A percentile compares a stretch with the other conserved stretches of the same genome.
Evolutionary conservation across 2,329 filamentous ascomycete genomes (phyloP).

Genomic region (Penicillium sp.): DNA sequence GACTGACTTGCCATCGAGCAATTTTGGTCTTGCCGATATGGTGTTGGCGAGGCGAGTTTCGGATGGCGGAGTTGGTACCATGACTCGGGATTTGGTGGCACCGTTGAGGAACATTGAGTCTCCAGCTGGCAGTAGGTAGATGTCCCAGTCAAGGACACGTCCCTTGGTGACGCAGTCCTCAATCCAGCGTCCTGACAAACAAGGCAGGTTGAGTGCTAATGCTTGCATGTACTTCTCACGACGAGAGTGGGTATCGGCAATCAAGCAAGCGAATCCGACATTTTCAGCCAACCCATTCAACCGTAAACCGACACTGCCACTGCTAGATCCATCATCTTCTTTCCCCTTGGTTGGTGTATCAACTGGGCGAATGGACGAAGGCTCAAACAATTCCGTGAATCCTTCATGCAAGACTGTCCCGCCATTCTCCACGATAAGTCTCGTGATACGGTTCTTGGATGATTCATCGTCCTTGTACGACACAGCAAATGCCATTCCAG

Average conservation of each 20-base stretch:
- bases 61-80: constrained; percentile 60
- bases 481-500: constrained; percentile 82
- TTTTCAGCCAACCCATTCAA: constrained; percentile 55
- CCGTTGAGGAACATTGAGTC: constrained; percentile 73
- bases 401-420: constrained; percentile 70
- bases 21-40: constrained; percentile 58
- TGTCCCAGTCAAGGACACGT: constrained; percentile 68
- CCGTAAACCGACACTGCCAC: constrained; percentile 41
- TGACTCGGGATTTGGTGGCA: constrained; percentile 70
- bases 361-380: constrained; percentile 29
- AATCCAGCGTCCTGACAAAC: constrained; percentile 79
- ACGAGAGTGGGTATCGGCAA: constrained; percentile 81
- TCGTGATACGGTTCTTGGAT: constrained; percentile 58
- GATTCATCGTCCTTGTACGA: constrained; percentile 63
- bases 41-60: constrained; percentile 58
- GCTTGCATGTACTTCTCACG: constrained; percentile 94
- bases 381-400: constrained; percentile 77
- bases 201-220: constrained; percentile 82
- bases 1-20: constrained; percentile 65
- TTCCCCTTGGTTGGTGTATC: constrained; percentile 30
- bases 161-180: constrained; percentile 65
- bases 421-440: constrained; percentile 67
- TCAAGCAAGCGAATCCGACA: constrained; percentile 76
- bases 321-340: constrained; percentile 14
- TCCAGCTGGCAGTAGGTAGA: constrained; percentile 83